Evolutionary conservation across 306 rosid genomes (phyloP).

Genomic region (Vigna angularis): DNA sequence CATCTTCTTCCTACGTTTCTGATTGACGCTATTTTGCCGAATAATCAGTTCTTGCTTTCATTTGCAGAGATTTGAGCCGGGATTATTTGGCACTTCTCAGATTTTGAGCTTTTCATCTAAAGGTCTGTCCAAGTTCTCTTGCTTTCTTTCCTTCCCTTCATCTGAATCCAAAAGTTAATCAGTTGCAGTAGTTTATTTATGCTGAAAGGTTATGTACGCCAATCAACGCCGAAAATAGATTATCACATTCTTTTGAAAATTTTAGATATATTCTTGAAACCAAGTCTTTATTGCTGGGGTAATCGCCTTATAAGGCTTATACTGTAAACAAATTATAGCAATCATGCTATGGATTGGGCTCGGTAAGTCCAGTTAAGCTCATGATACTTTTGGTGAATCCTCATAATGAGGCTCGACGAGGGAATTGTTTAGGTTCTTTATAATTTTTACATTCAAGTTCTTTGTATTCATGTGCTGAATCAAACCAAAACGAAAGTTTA

Average conservation of each 20-base stretch:
- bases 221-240: background rate
- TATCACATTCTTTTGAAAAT: constrained; percentile 10
- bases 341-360: background rate
- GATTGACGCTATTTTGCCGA: constrained; percentile 21
- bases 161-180: constrained; percentile 3
- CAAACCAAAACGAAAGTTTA: constrained; percentile 5
- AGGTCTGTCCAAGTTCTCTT: constrained; percentile 55
- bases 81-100: constrained; percentile 62
- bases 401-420: background rate
- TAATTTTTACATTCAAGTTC: background rate
- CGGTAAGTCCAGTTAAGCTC: background rate
- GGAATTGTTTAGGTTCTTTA: constrained; percentile 11
- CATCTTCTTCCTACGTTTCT: background rate
- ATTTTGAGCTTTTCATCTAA: constrained; percentile 62
- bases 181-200: constrained; percentile 13
- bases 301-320: background rate
- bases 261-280: background rate
- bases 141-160: background rate
- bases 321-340: background rate
- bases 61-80: constrained; percentile 63
- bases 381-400: constrained; percentile 20
- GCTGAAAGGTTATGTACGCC: background rate
- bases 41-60: constrained; percentile 13
- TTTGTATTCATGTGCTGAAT: constrained; percentile 15
- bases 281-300: background rate